These are phyloP conservation scores for Bacterosira constricta DNA, from an alignment of 108 stramenopile genomes.

Conservation along the genomic window DNA sequence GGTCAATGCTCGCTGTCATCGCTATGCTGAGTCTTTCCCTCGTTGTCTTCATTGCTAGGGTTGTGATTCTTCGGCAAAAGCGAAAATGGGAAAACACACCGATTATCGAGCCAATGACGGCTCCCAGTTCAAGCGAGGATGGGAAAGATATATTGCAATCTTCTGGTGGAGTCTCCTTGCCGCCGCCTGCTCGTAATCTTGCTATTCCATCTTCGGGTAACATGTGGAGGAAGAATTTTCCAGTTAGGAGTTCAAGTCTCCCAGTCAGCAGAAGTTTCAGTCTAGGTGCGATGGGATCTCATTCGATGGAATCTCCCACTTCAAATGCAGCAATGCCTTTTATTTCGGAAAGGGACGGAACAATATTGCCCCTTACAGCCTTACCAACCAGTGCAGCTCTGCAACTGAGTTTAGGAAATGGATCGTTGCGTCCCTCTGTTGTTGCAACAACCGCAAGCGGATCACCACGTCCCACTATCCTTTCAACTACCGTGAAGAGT, in stretches of 20 bases:
- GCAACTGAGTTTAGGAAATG: not conserved
- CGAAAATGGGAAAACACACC: slow-evolving; percentile 40
- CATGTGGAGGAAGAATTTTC: not conserved
- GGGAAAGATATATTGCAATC: not conserved
- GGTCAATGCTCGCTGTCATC: slow-evolving; percentile 41
- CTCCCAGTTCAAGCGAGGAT: slow-evolving; percentile 32
- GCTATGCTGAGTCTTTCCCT: slow-evolving; percentile 5
- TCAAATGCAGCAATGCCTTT: slow-evolving; percentile 2
- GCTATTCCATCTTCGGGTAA: slow-evolving; percentile 15
- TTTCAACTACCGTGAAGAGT: not conserved
- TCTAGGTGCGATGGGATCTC: slow-evolving; percentile 29
- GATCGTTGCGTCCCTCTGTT: not conserved
- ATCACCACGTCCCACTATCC: not conserved
- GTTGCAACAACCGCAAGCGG: slow-evolving; percentile 1
- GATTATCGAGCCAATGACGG: slow-evolving; percentile 20
- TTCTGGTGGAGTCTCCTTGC: slow-evolving; percentile 2
- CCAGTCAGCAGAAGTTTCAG: slow-evolving; percentile 33
- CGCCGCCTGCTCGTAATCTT: slow-evolving; percentile 7
- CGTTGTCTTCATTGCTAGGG: slow-evolving; percentile 14
- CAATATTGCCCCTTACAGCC: not conserved
- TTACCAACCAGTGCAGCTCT: not conserved
- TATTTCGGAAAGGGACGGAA: slow-evolving; percentile 12
- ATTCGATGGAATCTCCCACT: not conserved
- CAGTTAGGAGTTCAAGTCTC: slow-evolving; percentile 12
- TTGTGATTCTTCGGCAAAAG: slow-evolving; percentile 32